phyloP scores from a whole-genome alignment of 1,139 yeast genomes.

The Torulaspora pretoriensis region DNA sequence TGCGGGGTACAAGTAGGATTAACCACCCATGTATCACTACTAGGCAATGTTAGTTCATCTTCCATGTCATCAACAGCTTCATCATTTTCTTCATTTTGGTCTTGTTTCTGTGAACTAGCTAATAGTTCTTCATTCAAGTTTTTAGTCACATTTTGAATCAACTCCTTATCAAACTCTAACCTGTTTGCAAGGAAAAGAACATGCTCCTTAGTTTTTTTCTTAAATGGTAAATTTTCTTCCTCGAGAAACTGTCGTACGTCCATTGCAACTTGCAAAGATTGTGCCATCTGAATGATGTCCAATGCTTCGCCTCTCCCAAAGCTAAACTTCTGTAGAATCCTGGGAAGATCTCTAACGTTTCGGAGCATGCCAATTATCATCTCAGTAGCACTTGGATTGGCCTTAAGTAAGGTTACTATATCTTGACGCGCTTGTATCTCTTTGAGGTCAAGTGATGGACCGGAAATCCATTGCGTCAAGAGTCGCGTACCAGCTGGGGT shows the following conservation, averaged over 20 bases:
- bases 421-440: slow-evolving; percentile 60
- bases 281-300: slow-evolving; percentile 45
- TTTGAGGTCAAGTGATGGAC: slow-evolving; percentile 62
- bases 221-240: background rate
- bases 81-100: slow-evolving; percentile 11
- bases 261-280: slow-evolving; percentile 36
- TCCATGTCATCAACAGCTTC: background rate
- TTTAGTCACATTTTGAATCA: slow-evolving; percentile 22
- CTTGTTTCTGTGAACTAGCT: slow-evolving; percentile 11
- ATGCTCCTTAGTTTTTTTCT: slow-evolving; percentile 8
- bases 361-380: slow-evolving; percentile 37
- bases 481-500: slow-evolving; percentile 80
- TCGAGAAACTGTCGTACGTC: slow-evolving; percentile 17
- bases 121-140: slow-evolving; percentile 28
- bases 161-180: slow-evolving; percentile 21
- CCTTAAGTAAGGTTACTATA: slow-evolving; percentile 52
- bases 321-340: slow-evolving; percentile 52
- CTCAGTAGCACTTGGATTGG: slow-evolving; percentile 40
- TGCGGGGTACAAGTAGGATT: slow-evolving; percentile 22
- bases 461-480: slow-evolving; percentile 73
- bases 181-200: slow-evolving; percentile 11
- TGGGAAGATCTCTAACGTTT: slow-evolving; percentile 47
- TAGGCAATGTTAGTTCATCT: background rate
- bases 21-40: slow-evolving; percentile 17
- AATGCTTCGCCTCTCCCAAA: slow-evolving; percentile 44